Base-by-base conservation (phyloP, 257 asterid genomes). In the Parsonsia alboflavescens region DNA sequence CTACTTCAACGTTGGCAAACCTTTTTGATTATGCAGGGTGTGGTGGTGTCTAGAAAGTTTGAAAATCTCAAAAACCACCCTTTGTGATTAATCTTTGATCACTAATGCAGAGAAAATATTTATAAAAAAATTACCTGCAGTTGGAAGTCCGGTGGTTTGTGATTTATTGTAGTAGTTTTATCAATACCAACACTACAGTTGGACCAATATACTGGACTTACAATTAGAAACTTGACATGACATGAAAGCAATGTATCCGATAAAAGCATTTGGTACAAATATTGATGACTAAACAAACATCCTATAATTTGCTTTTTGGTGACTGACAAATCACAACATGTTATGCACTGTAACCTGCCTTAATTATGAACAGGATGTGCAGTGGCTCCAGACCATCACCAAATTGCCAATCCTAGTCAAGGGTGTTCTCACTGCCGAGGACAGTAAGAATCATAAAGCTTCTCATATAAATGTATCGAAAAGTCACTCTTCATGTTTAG, bases 311-410 rank as follows among this genome's bases (percentile, higher is more conserved):
- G 12, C 33, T 15, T 63, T 36, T 33, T 33, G 46, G 1, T 33
- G 45, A 17, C 46, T 7, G 26, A 36, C 36, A 48, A 63, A 63
- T 39, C 6, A 4, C 1, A 33, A 19, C 42, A 36, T 63, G 12
- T 41, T 11, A 26, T 19, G 48, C 48, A 64, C 70, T 64, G 16
- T 19, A 62, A 79, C 41, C 42, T 36, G 73, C 75, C 69, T 67
- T 48, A 77, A 69, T 64, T 33, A 70, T 59, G 75, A 66, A 73
- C 93, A 93, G 97, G 98, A 93, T 82, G 89, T 93, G 22, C 84
- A 91, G 93, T 93, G 98, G 98, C 97, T 93, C 74, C 91, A 88
- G 86, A 70, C 98, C n/a, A 93, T 93, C 78, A 93, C 98, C 77
- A 81, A 92, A 56, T n/a, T 93, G 91, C 97, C 97, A 17, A 93